A percentile compares a stretch with the other conserved stretches of the same genome.
phyloP scores from a whole-genome alignment of 306 rosid genomes.

The Biancaea sappan region DNA sequence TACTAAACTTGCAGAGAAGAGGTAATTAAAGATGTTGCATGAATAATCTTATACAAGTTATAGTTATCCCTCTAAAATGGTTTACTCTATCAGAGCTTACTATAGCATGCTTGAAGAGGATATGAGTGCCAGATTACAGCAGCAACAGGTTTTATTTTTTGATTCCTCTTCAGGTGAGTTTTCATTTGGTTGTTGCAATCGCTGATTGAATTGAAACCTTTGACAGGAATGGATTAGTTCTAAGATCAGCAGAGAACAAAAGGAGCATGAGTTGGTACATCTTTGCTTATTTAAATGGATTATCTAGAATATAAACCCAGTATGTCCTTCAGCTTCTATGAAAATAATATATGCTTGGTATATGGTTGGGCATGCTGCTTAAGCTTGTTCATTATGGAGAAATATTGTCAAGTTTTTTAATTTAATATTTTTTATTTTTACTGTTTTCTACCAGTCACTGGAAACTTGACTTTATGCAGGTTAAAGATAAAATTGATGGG shows the following conservation, averaged over 20 bases:
- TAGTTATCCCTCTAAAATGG: conserved; percentile 32
- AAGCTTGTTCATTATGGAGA: conserved; percentile 7
- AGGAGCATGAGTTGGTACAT: conserved; percentile 53
- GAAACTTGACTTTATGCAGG: conserved; percentile 53
- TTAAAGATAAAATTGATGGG: conserved; percentile 37
- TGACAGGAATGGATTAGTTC: conserved; percentile 63
- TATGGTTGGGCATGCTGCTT: conserved; percentile 3
- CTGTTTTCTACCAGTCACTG: conserved; percentile 7
- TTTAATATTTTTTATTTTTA: neutral
- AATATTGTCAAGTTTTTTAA: neutral
- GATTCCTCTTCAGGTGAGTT: conserved; percentile 18
- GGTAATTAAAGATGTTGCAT: conserved; percentile 53
- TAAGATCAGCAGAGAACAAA: conserved; percentile 41
- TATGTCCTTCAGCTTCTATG: neutral
- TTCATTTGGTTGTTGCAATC: conserved; percentile 18
- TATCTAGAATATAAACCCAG: conserved; percentile 4
- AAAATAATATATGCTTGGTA: conserved; percentile 11
- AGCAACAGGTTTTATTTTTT: conserved; percentile 62
- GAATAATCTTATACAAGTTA: neutral
- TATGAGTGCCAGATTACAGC: conserved; percentile 55
- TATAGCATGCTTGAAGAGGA: conserved; percentile 56
- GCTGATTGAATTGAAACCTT: conserved; percentile 34
- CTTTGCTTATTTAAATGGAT: neutral
- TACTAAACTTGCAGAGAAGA: conserved; percentile 62
- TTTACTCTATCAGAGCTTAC: conserved; percentile 53